These are phyloP conservation scores for Penicillium fuscoglaucum DNA, from an alignment of 2,329 filamentous ascomycete species.

Conservation along the genomic window DNA sequence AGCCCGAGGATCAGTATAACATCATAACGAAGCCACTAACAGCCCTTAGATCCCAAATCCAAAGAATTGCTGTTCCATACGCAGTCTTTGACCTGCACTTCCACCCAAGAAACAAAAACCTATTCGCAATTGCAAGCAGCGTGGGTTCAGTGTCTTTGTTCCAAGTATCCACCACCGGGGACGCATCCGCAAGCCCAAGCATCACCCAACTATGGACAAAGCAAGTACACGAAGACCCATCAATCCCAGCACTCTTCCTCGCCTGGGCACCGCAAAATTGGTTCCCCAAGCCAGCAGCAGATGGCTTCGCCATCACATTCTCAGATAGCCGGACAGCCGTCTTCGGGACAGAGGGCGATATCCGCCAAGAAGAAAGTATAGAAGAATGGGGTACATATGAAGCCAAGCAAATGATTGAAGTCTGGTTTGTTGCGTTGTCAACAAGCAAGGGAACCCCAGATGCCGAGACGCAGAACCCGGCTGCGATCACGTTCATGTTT, in stretches of 20 bases:
- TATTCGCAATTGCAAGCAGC: constrained; percentile 76
- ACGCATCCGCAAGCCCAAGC: constrained; percentile 15
- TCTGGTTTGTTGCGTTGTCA: constrained; percentile 43
- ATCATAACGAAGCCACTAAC: constrained; percentile 14
- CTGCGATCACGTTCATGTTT: constrained; percentile 33
- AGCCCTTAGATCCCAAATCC: constrained; percentile 52
- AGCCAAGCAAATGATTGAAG: constrained; percentile 38
- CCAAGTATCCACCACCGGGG: constrained; percentile 22
- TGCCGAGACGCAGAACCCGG: not conserved
- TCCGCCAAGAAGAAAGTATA: constrained; percentile 17
- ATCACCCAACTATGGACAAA: constrained; percentile 46
- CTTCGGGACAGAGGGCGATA: constrained; percentile 46
- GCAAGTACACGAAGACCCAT: constrained; percentile 53
- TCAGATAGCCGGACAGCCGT: constrained; percentile 66
- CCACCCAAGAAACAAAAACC: constrained; percentile 55
- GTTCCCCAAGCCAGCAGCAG: constrained; percentile 26
- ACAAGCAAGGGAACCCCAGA: constrained; percentile 12
- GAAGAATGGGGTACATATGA: constrained; percentile 30
- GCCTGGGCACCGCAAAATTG: constrained; percentile 64
- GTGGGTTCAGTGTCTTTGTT: constrained; percentile 54
- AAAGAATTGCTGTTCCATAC: constrained; percentile 64
- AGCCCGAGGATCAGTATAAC: not conserved
- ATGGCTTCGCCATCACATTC: constrained; percentile 68
- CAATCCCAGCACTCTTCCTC: constrained; percentile 69
- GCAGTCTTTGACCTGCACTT: constrained; percentile 88